Conservation (phyloP, 78 protist genomes). For the Monocercomonoides exilis region DNA sequence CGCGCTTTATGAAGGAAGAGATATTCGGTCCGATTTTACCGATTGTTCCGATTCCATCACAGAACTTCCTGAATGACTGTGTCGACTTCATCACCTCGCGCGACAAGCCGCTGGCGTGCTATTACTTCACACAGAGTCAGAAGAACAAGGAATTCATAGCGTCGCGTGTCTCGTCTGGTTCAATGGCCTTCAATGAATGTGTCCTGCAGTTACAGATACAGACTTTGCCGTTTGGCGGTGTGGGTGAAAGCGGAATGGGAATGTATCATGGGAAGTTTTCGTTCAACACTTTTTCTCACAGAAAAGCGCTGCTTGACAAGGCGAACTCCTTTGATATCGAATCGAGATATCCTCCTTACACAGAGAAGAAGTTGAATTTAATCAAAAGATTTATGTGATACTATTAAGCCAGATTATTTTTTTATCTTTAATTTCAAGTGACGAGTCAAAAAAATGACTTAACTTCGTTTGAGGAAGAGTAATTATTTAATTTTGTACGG, state of each 20-base stretch:
- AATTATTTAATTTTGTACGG: no score
- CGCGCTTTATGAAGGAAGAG: constrained; percentile 29
- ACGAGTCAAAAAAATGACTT: no score
- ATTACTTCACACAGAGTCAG: constrained; percentile 37
- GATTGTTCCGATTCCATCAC: constrained; percentile 12
- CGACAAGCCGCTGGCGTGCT: constrained; percentile 65
- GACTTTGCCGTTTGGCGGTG: constrained; percentile 88
- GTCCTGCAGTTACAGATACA: neutral
- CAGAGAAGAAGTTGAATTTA: neutral
- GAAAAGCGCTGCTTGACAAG: constrained; percentile 26
- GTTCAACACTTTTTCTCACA: constrained; percentile 60
- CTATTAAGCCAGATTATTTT: no score
- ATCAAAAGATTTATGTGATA: neutral
- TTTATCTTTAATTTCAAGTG: no score
- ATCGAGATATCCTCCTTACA: neutral
- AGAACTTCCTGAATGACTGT: neutral
- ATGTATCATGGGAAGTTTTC: constrained; percentile 54
- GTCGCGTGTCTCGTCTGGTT: constrained; percentile 29
- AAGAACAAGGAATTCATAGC: neutral
- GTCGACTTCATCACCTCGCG: neutral
- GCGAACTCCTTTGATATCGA: neutral
- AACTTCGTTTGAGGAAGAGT: no score
- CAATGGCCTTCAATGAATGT: constrained; percentile 40
- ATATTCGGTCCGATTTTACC: constrained; percentile 83
- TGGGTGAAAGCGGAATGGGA: constrained; percentile 82